Conservation (phyloP, 169 alveolate genomes). For the Eimeria acervulina region DNA sequence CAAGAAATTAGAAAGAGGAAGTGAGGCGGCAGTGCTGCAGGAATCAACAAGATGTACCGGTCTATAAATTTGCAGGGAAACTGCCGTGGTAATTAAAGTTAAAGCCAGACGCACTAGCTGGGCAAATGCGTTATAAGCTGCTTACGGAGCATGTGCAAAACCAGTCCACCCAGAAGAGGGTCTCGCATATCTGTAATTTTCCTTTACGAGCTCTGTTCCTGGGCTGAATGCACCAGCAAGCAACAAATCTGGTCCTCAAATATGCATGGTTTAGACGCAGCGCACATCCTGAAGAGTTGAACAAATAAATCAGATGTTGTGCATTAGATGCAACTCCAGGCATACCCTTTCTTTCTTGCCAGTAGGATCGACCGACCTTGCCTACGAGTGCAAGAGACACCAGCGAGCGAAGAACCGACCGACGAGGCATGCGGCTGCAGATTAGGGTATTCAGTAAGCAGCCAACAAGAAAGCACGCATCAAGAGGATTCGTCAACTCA, state of each 20-base stretch:
- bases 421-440: neutral
- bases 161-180: neutral
- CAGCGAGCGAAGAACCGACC: neutral
- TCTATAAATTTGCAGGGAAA: too few species aligned
- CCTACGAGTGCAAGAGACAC: neutral
- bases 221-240: neutral
- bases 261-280: neutral
- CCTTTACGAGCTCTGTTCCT: neutral
- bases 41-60: neutral
- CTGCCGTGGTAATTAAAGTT: neutral
- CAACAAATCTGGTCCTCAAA: neutral
- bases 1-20: neutral
- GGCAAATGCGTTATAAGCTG: neutral
- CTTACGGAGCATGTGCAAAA: neutral
- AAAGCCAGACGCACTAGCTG: constrained; percentile 14
- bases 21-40: neutral
- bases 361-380: neutral
- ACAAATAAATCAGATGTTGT: neutral
- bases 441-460: neutral
- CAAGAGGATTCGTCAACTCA: neutral
- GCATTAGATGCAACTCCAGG: neutral
- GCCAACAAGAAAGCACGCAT: neutral
- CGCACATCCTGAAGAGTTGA: neutral
- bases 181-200: neutral
- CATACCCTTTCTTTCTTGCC: neutral